Evolutionary conservation across 176 grass and related monocot species (phyloP).

Genomic region (Musa schizocarpa): DNA sequence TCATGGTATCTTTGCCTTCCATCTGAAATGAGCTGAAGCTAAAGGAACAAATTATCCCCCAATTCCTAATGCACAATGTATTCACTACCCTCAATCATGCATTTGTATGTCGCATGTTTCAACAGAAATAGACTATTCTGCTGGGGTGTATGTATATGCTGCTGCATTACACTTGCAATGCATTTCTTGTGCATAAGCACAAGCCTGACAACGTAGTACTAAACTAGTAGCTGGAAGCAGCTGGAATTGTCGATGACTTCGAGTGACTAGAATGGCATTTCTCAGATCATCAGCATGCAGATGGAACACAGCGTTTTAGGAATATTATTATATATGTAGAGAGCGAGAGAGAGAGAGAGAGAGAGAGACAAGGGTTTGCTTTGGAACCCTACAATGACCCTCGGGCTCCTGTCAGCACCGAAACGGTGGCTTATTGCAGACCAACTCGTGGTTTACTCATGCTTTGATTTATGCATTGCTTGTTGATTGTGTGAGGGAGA

Average conservation of each 20-base stretch:
- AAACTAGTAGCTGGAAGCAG: not conserved
- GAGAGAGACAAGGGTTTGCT: not conserved
- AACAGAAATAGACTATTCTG: not conserved
- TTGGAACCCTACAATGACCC: conserved; percentile 24
- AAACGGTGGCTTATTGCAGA: conserved; percentile 14
- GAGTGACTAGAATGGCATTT: conserved; percentile 5
- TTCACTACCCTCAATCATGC: too few relatives aligned
- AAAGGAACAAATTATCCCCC: too few relatives aligned
- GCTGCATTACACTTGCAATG: not conserved
- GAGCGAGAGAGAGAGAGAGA: not conserved
- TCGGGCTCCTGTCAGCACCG: conserved; percentile 17
- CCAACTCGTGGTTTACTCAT: conserved; percentile 6
- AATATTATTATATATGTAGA: not conserved
- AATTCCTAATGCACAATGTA: too few relatives aligned
- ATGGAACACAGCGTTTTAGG: not conserved
- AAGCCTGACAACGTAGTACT: conserved; percentile 10
- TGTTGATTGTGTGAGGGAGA: not conserved
- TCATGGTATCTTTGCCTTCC: too few relatives aligned
- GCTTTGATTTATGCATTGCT: not conserved
- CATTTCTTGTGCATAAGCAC: not conserved
- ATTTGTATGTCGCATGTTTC: not conserved
- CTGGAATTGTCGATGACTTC: conserved; percentile 4
- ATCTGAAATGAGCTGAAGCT: too few relatives aligned
- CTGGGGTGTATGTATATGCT: not conserved
- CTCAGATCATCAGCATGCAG: not conserved